Conservation (phyloP, 345 rosid species). For the Euphorbia pulcherrima region DNA sequence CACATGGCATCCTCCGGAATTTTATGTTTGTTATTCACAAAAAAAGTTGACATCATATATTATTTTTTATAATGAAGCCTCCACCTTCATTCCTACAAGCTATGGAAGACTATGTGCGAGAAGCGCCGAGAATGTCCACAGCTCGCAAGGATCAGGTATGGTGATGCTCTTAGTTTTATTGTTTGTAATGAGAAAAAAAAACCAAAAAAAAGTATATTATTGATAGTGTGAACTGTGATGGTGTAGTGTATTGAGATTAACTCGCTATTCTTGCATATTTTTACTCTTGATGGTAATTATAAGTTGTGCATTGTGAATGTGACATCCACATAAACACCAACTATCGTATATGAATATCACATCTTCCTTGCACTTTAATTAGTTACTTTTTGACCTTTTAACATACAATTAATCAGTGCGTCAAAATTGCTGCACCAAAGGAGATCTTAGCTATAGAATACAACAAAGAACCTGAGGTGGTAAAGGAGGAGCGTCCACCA, state of each 20-base stretch:
- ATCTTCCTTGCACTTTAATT: background rate
- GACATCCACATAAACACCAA: background rate
- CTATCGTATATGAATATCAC: background rate
- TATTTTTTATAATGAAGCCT: constrained; percentile 46
- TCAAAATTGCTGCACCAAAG: constrained; percentile 59
- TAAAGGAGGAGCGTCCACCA: constrained; percentile 44
- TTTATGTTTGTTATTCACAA: constrained; percentile 4
- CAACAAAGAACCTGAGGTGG: constrained; percentile 48
- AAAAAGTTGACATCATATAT: constrained; percentile 6
- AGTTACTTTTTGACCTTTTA: background rate
- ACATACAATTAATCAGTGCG: constrained; percentile 25
- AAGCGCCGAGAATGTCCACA: constrained; percentile 62
- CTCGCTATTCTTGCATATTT: background rate
- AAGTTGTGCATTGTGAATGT: background rate
- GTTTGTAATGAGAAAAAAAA: background rate
- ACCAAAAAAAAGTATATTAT: too few species aligned
- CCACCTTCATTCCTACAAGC: constrained; percentile 91
- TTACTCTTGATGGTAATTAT: background rate
- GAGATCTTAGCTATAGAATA: constrained; percentile 78
- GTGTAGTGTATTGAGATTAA: background rate
- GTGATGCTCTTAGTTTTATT: background rate
- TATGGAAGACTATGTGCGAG: constrained; percentile 95
- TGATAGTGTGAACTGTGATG: background rate
- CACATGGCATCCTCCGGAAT: constrained; percentile 10
- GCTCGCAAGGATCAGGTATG: constrained; percentile 73